Evolutionary conservation across 1,284 basidiomycete genomes (phyloP).

Genomic region (Cutaneotrichosporon arboriforme): DNA sequence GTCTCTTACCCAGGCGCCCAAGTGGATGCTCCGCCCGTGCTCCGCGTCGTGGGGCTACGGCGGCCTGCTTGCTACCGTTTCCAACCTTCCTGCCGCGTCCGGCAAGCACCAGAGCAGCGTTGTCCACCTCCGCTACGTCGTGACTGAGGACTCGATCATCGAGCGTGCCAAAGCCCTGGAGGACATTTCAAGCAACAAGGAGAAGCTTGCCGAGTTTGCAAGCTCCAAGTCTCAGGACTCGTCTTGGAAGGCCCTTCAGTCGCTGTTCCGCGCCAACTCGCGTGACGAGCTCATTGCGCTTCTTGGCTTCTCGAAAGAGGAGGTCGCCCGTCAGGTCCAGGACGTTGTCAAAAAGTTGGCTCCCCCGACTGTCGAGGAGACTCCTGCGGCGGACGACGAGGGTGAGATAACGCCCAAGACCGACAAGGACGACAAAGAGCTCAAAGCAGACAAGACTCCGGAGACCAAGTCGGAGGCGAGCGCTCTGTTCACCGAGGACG

Average conservation of each 20-base stretch:
- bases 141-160: constrained; percentile 72
- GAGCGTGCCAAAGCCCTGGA: constrained; percentile 70
- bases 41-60: constrained; percentile 88
- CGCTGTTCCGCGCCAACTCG: constrained; percentile 82
- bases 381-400: constrained; percentile 16
- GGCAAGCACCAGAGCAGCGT: constrained; percentile 72
- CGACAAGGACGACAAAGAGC: constrained; percentile 55
- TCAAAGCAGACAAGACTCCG: neutral
- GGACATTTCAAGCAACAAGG: constrained; percentile 57
- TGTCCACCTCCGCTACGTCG: constrained; percentile 69
- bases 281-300: constrained; percentile 84
- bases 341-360: constrained; percentile 70
- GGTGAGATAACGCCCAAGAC: constrained; percentile 66
- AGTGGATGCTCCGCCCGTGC: constrained; percentile 85
- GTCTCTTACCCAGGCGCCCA: constrained; percentile 84
- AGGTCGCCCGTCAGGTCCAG: constrained; percentile 71
- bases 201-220: constrained; percentile 63
- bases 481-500: constrained; percentile 57
- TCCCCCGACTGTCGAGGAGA: constrained; percentile 45
- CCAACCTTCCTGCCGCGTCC: constrained; percentile 64
- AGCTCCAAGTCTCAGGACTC: constrained; percentile 54
- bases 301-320: constrained; percentile 87
- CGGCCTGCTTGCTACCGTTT: constrained; percentile 74
- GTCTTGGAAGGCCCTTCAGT: constrained; percentile 82
- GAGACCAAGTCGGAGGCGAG: neutral